Percentiles rank a stretch among this genome's conserved stretches.
phyloP scores from a whole-genome alignment of 2,329 filamentous ascomycete species.

The Colletotrichum chrysophilum region DNA sequence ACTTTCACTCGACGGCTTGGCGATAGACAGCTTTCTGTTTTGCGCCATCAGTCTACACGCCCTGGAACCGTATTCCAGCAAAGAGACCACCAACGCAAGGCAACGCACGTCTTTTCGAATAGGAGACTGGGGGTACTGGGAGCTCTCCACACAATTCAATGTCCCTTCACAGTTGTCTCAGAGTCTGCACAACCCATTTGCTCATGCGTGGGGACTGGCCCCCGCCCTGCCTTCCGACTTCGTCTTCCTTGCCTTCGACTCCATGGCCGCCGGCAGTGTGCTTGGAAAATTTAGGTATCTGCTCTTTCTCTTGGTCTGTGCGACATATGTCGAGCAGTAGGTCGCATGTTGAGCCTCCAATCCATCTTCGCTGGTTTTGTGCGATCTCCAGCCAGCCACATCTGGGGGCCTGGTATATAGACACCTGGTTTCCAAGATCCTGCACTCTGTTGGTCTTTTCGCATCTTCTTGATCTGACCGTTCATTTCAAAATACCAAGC shows the following conservation, averaged over 20 bases:
- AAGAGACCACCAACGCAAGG: conserved; percentile 1
- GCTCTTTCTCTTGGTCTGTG: conserved; percentile 18
- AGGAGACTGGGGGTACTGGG: conserved; percentile 31
- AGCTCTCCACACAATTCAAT: conserved; percentile 39
- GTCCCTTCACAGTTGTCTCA: conserved; percentile 47
- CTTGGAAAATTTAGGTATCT: conserved; percentile 2
- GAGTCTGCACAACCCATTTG: conserved; percentile 44
- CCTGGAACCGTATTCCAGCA: conserved; percentile 7
- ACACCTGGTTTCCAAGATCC: conserved; percentile 36
- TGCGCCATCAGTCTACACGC: conserved; percentile 5
- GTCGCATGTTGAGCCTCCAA: conserved; percentile 22
- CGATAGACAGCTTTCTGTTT: background rate
- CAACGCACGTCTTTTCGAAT: conserved; percentile 22
- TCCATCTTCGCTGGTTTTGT: conserved; percentile 31
- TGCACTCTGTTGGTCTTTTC: conserved; percentile 27
- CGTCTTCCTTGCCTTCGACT: conserved; percentile 24
- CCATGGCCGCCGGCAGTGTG: conserved; percentile 3
- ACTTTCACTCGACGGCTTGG: conserved; percentile 22
- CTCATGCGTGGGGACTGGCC: conserved; percentile 28
- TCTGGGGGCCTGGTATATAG: conserved; percentile 38
- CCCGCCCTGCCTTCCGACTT: conserved; percentile 26
- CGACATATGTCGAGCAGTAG: conserved; percentile 11
- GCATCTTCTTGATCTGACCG: conserved; percentile 8
- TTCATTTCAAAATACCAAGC: background rate
- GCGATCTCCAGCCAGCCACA: conserved; percentile 33